These are phyloP conservation scores for Conringia planisiliqua DNA, from an alignment of 345 rosid species.

Conservation along the genomic window DNA sequence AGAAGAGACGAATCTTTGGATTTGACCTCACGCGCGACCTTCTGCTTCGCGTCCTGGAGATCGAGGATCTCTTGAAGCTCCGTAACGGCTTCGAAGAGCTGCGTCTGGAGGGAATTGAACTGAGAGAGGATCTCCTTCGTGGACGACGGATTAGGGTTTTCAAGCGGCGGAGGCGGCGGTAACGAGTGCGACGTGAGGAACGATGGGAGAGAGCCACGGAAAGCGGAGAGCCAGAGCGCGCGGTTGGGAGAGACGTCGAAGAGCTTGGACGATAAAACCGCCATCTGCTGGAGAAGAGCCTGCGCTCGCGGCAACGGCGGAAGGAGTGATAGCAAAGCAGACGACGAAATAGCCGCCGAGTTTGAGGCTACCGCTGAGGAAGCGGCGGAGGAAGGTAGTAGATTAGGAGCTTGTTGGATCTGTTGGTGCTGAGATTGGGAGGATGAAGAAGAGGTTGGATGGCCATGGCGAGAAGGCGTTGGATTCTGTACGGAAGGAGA, in stretches of 20 bases:
- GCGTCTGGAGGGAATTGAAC: conserved; percentile 74
- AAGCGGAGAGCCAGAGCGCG: conserved; percentile 63
- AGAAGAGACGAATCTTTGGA: conserved; percentile 55
- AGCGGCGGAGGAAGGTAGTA: conserved; percentile 27
- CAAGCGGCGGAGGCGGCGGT: conserved; percentile 45
- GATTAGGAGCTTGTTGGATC: conserved; percentile 35
- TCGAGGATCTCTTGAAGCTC: conserved; percentile 92
- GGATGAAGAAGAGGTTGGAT: conserved; percentile 42
- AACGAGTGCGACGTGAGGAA: conserved; percentile 62
- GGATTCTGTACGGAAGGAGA: conserved; percentile 72
- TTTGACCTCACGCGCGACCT: conserved; percentile 58
- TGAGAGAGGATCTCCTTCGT: conserved; percentile 61
- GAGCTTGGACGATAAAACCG: conserved; percentile 62
- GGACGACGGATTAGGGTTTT: conserved; percentile 57
- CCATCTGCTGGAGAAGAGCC: conserved; percentile 81
- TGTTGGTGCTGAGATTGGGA: conserved; percentile 33
- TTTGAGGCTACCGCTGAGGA: conserved; percentile 12
- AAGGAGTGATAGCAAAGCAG: conserved; percentile 73
- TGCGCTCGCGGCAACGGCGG: conserved; percentile 89
- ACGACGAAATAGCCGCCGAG: conserved; percentile 49
- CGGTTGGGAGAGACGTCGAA: conserved; percentile 82
- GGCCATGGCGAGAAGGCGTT: conserved; percentile 56
- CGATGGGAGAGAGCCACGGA: conserved; percentile 76
- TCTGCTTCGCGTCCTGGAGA: conserved; percentile 78
- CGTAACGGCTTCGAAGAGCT: conserved; percentile 85